These are phyloP conservation scores for Umbilicaria muhlenbergii DNA, from an alignment of 495 filamentous ascomycete genomes.

Conservation along the genomic window DNA sequence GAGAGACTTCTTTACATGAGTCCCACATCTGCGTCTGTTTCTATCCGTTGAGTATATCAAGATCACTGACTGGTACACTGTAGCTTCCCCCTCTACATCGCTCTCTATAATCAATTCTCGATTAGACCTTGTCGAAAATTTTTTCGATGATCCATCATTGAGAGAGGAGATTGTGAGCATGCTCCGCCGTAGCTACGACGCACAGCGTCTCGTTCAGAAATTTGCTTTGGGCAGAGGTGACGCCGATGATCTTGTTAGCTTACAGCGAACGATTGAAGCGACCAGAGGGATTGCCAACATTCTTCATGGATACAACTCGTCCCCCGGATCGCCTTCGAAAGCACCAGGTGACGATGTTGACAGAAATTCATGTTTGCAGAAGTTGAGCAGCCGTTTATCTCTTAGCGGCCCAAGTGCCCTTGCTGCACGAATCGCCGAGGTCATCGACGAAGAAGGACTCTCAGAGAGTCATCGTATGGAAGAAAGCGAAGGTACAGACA, in stretches of 20 bases:
- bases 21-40: background rate
- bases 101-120: constrained; percentile 61
- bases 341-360: constrained; percentile 4
- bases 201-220: constrained; percentile 79
- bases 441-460: constrained; percentile 90
- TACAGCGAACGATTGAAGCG: constrained; percentile 68
- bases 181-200: constrained; percentile 68
- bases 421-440: constrained; percentile 49
- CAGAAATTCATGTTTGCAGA: constrained; percentile 24
- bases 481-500: constrained; percentile 50
- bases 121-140: constrained; percentile 64
- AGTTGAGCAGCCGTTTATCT: constrained; percentile 44
- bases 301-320: constrained; percentile 13
- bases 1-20: background rate
- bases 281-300: constrained; percentile 50
- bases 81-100: constrained; percentile 71
- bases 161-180: constrained; percentile 49
- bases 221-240: constrained; percentile 87
- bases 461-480: constrained; percentile 61
- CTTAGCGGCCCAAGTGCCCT: constrained; percentile 53
- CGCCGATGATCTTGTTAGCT: constrained; percentile 73
- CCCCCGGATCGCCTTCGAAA: constrained; percentile 14
- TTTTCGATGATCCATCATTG: constrained; percentile 45
- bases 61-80: constrained; percentile 2
- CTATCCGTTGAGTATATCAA: constrained; percentile 3